Evolutionary conservation across 78 protist species (phyloP).

Genomic region (Emiliania huxleyi): DNA sequence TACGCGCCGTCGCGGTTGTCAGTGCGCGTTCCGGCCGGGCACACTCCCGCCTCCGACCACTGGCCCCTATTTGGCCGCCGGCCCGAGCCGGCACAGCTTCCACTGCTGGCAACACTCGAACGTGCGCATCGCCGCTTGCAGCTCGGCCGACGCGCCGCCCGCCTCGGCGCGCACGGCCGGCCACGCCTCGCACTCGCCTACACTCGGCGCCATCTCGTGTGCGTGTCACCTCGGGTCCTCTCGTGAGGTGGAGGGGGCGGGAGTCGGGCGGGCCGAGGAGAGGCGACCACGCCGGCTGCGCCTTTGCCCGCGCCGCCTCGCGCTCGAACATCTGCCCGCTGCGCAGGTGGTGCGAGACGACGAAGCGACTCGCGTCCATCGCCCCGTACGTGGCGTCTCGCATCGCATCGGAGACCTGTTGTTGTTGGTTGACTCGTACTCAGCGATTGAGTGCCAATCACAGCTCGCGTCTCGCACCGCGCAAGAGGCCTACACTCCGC

Average conservation of each 20-base stretch:
- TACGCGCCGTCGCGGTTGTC: too few species aligned
- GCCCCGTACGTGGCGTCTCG: conserved; percentile 3
- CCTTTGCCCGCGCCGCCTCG: neutral
- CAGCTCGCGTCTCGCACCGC: too few species aligned
- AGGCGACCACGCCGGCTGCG: neutral
- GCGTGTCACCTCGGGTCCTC: too few species aligned
- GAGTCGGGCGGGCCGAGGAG: neutral
- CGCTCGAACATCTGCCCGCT: neutral
- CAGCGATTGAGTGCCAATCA: neutral
- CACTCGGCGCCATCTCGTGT: too few species aligned
- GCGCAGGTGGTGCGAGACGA: neutral
- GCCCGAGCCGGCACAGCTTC: neutral
- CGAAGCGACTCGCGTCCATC: neutral
- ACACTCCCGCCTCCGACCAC: too few species aligned
- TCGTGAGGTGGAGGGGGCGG: too few species aligned
- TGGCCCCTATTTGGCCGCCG: too few species aligned
- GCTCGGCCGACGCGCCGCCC: too few species aligned
- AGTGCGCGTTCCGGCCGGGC: too few species aligned
- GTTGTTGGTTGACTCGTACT: too few species aligned
- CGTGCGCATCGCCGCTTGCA: neutral
- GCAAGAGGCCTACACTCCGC: too few species aligned
- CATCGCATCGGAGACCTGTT: neutral
- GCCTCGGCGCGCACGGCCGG: too few species aligned
- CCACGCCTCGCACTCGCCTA: neutral
- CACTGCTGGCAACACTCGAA: neutral